Base-by-base conservation (phyloP, 306 rosid species). In the barrel medic (Medicago truncatula) region DNA sequence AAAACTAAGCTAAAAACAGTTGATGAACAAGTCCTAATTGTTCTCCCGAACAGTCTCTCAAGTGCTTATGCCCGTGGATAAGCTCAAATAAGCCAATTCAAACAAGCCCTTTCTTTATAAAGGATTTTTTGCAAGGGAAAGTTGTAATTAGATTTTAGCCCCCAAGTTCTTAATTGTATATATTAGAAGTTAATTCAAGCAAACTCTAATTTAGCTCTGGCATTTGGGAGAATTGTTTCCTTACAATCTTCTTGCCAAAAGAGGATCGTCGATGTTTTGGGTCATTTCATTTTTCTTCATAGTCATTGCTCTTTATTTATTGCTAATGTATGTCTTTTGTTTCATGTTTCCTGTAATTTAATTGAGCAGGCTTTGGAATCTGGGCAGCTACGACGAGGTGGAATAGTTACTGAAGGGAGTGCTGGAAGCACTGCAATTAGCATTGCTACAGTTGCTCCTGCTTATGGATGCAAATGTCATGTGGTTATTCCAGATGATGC, bases 361-460 rank as follows among this genome's bases (percentile, higher is more conserved):
- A 73, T 71, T 62, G 1, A 46, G 73, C 78, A 93, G 98, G 98
- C 97, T 78, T 81, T 93, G 69, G 88, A 84, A 72, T 89, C 91
- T 75, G 93, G 91, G 41, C 83, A 83, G 82, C 91, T 93, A 31
- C 73, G 66, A 49, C 86, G 67, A 44, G 98, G 96, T 64, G 98
- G 98, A 49, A 80, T 93, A 15, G 89, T 93, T 81, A 93, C 97
- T 14, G 97, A 94, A 84, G 98, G 98, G 58, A 91, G 97, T 78
- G 96, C 94, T 8, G 97, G 97, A 74, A 94, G 97, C 83, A 94
- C 96, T 14, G 98, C 97, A 71, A 86, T 94, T 62, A 94, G 97
- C 83, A 89, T 94, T 79, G 97, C 97, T 7, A 87, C 97, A 41
- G 97, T 92, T 70, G 98, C 96, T 49, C 95, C 97, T 71, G 98